Evolutionary conservation across 2,329 filamentous ascomycete genomes (phyloP).

Genomic region (Pyricularia pennisetigena): DNA sequence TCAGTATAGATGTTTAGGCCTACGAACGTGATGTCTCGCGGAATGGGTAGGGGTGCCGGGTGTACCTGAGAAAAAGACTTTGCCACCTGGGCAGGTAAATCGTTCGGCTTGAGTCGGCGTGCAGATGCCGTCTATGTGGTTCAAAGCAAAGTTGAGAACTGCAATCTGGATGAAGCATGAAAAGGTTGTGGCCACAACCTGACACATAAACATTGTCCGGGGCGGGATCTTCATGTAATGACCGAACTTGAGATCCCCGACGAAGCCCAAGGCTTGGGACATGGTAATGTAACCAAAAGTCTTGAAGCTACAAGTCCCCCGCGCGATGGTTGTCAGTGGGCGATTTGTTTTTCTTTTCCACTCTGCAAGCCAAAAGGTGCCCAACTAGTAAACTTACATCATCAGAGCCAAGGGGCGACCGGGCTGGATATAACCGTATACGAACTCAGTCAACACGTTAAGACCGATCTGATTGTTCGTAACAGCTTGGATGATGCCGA

Average conservation of each 20-base stretch:
- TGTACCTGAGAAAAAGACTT: slow-evolving; percentile 52
- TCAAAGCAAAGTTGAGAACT: slow-evolving; percentile 52
- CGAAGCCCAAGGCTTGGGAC: slow-evolving; percentile 55
- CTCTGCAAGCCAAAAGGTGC: neutral
- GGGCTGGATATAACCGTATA: slow-evolving; percentile 67
- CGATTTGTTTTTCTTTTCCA: too few relatives aligned
- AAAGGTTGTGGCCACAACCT: slow-evolving; percentile 56
- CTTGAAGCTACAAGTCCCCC: slow-evolving; percentile 37
- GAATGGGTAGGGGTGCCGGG: neutral
- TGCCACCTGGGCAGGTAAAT: slow-evolving; percentile 54
- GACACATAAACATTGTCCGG: slow-evolving; percentile 55
- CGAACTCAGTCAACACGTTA: slow-evolving; percentile 66
- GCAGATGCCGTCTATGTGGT: slow-evolving; percentile 55
- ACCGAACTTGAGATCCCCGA: slow-evolving; percentile 58
- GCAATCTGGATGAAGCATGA: slow-evolving; percentile 57
- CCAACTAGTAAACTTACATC: slow-evolving; percentile 38
- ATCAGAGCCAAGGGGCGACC: slow-evolving; percentile 64
- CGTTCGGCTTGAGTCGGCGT: slow-evolving; percentile 42
- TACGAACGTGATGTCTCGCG: neutral
- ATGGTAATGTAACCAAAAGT: slow-evolving; percentile 55
- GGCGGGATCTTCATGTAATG: slow-evolving; percentile 68
- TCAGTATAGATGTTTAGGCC: neutral
- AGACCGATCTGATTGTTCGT: slow-evolving; percentile 63
- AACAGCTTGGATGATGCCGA: slow-evolving; percentile 59
- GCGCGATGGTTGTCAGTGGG: neutral